A percentile compares a stretch with the other conserved stretches of the same genome.
Evolutionary conservation across 1,284 basidiomycete genomes (phyloP).

Genomic region (Takashimella tepidaria): DNA sequence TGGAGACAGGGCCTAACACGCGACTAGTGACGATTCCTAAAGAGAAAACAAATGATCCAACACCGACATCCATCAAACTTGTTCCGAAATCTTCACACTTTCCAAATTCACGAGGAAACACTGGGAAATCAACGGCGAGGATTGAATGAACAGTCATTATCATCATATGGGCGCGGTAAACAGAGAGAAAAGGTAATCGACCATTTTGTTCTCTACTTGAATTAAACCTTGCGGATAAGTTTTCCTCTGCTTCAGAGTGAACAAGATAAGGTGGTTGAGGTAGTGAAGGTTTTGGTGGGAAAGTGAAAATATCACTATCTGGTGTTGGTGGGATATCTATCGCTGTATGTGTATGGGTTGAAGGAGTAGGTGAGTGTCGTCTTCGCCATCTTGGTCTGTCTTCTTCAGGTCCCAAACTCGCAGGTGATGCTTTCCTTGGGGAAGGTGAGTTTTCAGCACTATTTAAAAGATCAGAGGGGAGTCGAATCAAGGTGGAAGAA

Average conservation of each 20-base stretch:
- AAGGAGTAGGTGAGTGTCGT: slow-evolving; percentile 23
- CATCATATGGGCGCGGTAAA: slow-evolving; percentile 93
- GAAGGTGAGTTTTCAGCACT: not conserved
- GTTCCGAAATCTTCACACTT: slow-evolving; percentile 96
- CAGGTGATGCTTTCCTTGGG: not conserved
- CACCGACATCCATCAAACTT: slow-evolving; percentile 96
- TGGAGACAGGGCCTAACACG: slow-evolving; percentile 9
- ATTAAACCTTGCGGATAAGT: no score
- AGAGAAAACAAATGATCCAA: slow-evolving; percentile 77
- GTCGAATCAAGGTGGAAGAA: not conserved
- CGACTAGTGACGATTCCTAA: slow-evolving; percentile 80
- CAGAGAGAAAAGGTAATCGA: slow-evolving; percentile 61
- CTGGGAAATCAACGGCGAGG: slow-evolving; percentile 89
- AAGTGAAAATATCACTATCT: slow-evolving; percentile 9
- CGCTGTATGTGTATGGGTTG: slow-evolving; percentile 21
- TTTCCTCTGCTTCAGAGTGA: not conserved
- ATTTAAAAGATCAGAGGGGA: slow-evolving; percentile 5
- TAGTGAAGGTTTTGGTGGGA: not conserved
- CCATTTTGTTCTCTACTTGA: not conserved
- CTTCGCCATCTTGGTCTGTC: slow-evolving; percentile 1
- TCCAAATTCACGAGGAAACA: slow-evolving; percentile 81
- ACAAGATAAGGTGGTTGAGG: not conserved
- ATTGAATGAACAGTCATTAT: slow-evolving; percentile 86
- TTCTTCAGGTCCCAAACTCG: not conserved
- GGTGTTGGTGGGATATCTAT: slow-evolving; percentile 26